A percentile compares a stretch with the other conserved stretches of the same genome.
Conservation (phyloP, 345 rosid genomes). For the Syzygium grande region DNA sequence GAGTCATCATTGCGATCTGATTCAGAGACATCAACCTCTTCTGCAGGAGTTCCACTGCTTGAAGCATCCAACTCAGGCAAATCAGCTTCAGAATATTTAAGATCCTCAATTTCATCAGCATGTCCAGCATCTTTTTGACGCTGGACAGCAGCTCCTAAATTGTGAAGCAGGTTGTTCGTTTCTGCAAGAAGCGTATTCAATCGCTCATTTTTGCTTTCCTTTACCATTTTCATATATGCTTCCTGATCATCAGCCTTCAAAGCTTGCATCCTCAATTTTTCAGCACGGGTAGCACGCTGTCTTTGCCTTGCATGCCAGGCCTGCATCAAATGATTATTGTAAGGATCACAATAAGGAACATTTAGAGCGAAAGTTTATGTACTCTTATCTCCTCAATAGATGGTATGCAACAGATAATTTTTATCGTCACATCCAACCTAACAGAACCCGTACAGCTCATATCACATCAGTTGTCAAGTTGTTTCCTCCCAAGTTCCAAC, state of each 20-base stretch:
- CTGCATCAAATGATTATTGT: constrained; percentile 18
- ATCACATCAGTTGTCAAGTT: neutral
- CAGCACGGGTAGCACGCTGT: constrained; percentile 97
- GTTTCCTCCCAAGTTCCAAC: neutral
- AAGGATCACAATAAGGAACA: neutral
- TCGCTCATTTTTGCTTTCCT: constrained; percentile 97
- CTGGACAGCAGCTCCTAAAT: constrained; percentile 98
- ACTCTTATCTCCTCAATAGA: neutral
- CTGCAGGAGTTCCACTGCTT: constrained; percentile 57
- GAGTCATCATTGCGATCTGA: constrained; percentile 81
- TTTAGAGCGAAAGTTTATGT: neutral
- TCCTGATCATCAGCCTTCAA: constrained; percentile 97
- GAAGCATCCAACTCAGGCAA: constrained; percentile 63
- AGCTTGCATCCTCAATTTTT: constrained; percentile 93
- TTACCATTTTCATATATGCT: constrained; percentile 92
- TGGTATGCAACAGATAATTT: neutral
- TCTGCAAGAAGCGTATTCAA: constrained; percentile 86
- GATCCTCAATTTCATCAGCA: constrained; percentile 58
- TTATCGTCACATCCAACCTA: neutral
- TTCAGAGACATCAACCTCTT: constrained; percentile 50
- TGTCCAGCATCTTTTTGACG: constrained; percentile 84
- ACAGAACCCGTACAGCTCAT: neutral
- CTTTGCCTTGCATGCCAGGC: constrained; percentile 99
- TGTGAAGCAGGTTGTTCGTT: constrained; percentile 91
- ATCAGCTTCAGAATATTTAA: constrained; percentile 63